Base-by-base conservation (phyloP, 208 protist genomes). In the Strigomonas culicis region DNA sequence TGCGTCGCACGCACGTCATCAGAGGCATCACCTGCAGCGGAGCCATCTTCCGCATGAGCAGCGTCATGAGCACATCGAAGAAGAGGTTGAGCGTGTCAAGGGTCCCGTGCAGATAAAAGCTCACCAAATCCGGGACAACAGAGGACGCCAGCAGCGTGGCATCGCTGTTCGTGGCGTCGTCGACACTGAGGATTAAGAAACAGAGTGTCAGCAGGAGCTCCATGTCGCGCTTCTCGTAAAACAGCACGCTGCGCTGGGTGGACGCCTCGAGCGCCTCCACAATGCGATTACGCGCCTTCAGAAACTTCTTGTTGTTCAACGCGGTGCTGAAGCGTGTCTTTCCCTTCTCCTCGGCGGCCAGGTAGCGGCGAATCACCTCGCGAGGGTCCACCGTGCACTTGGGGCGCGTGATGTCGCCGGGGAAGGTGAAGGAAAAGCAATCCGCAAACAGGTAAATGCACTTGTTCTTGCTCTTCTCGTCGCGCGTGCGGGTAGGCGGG, bases 371-470 rank as follows among this genome's bases (percentile, higher is more conserved):
- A 59, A 93, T 83, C 39, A 93, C 64, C n/a, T 75, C 64, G 13
- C 88, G 70, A 3, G 74, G 68, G 7, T 44, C 32, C 44, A 88
- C 50, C 0, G 76, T 73, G 58, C 77, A 79, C 63, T 84, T 82
- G 28, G 86, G 86, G 2, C 90, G 69, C 1, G 87, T 64, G 2
- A 87, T 39, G 0, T 77, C 52, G 0, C 63, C 82, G 13, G 66
- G 53, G 58, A 81, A 89, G 13, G 90, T 95, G 72, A 93, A 93
- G 36, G 90, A 93, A 59, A 89, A 91, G 39, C 86, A 63, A 15
- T 95, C 86, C 0, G 86, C 77, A 60, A 95, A 93, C 63, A 93
- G 72, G 70, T 78, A 95, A 56, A 95, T 87, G 66, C 83, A 89
- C 25, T 77, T 79, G 69, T 95, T 93, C 67, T 84, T 75, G 59